These are phyloP conservation scores for Rhododendron molle DNA, from an alignment of 148 eudicot species.

Conservation along the genomic window DNA sequence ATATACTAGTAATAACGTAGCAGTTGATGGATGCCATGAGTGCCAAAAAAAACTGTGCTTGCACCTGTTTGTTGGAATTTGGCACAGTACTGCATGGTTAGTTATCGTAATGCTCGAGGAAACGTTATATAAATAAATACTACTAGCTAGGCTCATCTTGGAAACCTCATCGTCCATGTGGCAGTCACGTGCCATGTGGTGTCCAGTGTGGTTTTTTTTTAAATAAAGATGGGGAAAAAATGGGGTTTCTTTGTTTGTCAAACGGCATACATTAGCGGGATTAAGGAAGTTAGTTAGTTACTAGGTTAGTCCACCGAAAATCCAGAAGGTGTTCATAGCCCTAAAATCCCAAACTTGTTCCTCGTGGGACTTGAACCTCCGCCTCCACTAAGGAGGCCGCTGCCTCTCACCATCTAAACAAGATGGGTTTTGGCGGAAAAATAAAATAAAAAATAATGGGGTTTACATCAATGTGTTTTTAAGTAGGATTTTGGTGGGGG, in stretches of 20 bases:
- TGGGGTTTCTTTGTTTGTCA: too few species aligned
- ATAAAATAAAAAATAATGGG: too few species aligned
- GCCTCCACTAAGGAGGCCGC: too few species aligned
- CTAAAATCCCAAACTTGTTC: too few species aligned
- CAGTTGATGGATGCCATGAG: slow-evolving; percentile 13
- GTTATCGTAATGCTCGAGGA: not conserved
- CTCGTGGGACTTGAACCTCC: too few species aligned
- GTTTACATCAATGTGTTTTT: not conserved
- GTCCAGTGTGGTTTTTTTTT: not conserved
- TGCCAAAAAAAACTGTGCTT: not conserved
- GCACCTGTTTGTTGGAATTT: not conserved
- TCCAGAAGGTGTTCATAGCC: too few species aligned
- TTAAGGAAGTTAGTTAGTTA: too few species aligned
- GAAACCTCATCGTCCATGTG: slow-evolving; percentile 2
- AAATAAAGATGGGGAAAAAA: too few species aligned
- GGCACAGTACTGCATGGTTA: not conserved
- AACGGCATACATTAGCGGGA: too few species aligned
- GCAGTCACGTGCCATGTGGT: not conserved
- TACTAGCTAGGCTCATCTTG: not conserved
- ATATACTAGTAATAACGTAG: not conserved
- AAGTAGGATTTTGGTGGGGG: not conserved
- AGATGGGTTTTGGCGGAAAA: too few species aligned
- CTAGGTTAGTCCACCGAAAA: too few species aligned
- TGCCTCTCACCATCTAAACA: too few species aligned
- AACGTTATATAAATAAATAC: not conserved